Conservation (phyloP, 306 rosid species). For the Alnus glutinosa region DNA sequence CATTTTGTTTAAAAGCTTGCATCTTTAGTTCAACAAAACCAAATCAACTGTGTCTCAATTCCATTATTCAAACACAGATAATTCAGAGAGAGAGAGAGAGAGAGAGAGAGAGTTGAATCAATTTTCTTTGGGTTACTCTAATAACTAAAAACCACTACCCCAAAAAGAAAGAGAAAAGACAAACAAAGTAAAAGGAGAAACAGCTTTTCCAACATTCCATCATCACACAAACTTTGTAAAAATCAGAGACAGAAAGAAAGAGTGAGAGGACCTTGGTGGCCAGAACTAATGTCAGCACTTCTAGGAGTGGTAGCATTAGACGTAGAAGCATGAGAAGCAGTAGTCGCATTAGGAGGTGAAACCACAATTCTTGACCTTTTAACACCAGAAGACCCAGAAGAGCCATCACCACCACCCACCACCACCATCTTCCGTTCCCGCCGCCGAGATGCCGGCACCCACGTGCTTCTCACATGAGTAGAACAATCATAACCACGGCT, state of each 20-base stretch:
- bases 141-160: background rate
- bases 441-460: conserved; percentile 63
- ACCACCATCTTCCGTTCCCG: conserved; percentile 48
- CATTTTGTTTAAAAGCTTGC: conserved; percentile 1
- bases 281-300: conserved; percentile 49
- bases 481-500: conserved; percentile 66
- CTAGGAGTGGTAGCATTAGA: conserved; percentile 21
- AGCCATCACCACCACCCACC: conserved; percentile 31
- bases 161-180: background rate
- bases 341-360: conserved; percentile 42
- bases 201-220: background rate
- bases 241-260: background rate
- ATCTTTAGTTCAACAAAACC: background rate
- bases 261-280: conserved; percentile 51
- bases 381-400: conserved; percentile 46
- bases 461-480: conserved; percentile 87
- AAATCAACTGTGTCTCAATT: background rate
- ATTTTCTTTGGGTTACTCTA: background rate
- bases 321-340: conserved; percentile 55
- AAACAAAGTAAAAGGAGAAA: background rate
- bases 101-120: background rate
- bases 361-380: conserved; percentile 56
- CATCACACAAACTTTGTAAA: background rate
- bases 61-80: background rate
- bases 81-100: background rate